Conservation (phyloP, 495 filamentous ascomycete species). For the Penicillium cinerascens region DNA sequence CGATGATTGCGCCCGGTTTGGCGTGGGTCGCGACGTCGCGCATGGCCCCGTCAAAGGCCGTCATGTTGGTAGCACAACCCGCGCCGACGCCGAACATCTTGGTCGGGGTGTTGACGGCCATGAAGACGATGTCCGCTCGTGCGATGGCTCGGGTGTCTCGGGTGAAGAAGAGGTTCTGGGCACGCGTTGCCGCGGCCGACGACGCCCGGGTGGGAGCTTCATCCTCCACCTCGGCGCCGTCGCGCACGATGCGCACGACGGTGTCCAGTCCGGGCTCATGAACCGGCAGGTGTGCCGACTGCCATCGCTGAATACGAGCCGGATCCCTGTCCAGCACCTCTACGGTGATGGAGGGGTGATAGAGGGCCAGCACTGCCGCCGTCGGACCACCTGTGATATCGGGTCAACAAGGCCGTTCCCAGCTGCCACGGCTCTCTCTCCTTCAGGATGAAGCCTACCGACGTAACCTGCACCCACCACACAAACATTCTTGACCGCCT, state of each 20-base stretch:
- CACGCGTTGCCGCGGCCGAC: slow-evolving; percentile 20
- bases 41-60: slow-evolving; percentile 66
- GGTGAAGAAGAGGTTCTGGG: slow-evolving; percentile 67
- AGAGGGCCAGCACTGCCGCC: slow-evolving; percentile 67
- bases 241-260: slow-evolving; percentile 62
- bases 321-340: slow-evolving; percentile 70
- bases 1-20: slow-evolving; percentile 65
- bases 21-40: slow-evolving; percentile 64
- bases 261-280: slow-evolving; percentile 69
- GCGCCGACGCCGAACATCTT: slow-evolving; percentile 68
- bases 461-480: slow-evolving; percentile 65
- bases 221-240: slow-evolving; percentile 40
- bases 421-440: neutral
- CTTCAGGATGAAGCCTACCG: slow-evolving; percentile 37
- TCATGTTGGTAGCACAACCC: slow-evolving; percentile 68
- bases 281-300: slow-evolving; percentile 69
- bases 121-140: slow-evolving; percentile 71
- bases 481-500: slow-evolving; percentile 52
- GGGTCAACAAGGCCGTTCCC: neutral
- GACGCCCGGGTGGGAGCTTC: neutral
- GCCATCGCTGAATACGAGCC: slow-evolving; percentile 66
- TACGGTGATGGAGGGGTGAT: slow-evolving; percentile 64
- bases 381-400: slow-evolving; percentile 62
- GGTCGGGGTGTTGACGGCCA: slow-evolving; percentile 80
- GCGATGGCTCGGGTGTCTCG: slow-evolving; percentile 58